Evolutionary conservation across 2,329 filamentous ascomycete genomes (phyloP).

Genomic region (Ciborinia camelliae): DNA sequence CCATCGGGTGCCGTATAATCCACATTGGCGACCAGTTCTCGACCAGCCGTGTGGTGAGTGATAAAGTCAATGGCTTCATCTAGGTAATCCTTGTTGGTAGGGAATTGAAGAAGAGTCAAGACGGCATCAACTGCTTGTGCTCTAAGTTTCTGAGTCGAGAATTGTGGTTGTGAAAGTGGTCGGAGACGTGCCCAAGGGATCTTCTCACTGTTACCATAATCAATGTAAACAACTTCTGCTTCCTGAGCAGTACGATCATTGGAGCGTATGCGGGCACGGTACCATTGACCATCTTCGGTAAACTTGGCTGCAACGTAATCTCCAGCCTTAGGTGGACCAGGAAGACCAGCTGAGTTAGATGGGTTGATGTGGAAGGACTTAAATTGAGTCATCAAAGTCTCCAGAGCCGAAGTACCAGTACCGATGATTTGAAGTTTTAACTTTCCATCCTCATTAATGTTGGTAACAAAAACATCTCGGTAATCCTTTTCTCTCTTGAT

Average conservation of each 20-base stretch:
- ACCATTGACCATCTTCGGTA: constrained; percentile 87
- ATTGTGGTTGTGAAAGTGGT: constrained; percentile 74
- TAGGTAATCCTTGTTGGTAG: constrained; percentile 77
- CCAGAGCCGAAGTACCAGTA: constrained; percentile 77
- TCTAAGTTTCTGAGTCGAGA: constrained; percentile 76
- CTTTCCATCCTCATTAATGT: constrained; percentile 76
- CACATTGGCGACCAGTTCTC: constrained; percentile 83
- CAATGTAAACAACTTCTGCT: constrained; percentile 88
- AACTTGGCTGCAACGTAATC: constrained; percentile 91
- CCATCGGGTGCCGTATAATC: constrained; percentile 83
- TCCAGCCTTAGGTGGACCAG: constrained; percentile 79
- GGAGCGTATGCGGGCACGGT: constrained; percentile 83
- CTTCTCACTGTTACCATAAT: constrained; percentile 93
- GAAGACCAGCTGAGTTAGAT: constrained; percentile 70
- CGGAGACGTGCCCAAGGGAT: constrained; percentile 82
- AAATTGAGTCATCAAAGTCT: constrained; percentile 87
- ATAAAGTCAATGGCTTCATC: constrained; percentile 75
- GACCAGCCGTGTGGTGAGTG: constrained; percentile 68
- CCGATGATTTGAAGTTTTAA: constrained; percentile 92
- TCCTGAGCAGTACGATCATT: constrained; percentile 89
- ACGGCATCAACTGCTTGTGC: constrained; percentile 83
- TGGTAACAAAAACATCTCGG: constrained; percentile 87
- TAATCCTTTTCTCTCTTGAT: constrained; percentile 75
- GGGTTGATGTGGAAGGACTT: constrained; percentile 84
- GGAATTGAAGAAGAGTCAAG: constrained; percentile 86